Evolutionary conservation across 208 protist species (phyloP), one percentile per base, ranked within the genome.

Genomic region (Crithidia acanthocephali): DNA sequence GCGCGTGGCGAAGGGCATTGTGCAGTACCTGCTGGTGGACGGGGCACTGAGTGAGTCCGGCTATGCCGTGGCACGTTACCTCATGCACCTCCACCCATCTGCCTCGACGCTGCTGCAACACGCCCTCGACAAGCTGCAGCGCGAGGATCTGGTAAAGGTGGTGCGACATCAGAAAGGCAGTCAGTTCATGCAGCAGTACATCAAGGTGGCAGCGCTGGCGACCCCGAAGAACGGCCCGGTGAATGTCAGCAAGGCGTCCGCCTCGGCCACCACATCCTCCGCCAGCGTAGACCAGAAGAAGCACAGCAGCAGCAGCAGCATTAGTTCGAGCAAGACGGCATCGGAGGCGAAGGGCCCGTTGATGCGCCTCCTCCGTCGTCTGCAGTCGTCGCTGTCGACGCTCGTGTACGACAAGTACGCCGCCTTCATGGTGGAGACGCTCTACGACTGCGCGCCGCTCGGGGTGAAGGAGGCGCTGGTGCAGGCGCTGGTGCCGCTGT

Each of bases 401-500:
- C 64, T 95, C 18, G 66, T 89, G 20, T 79, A 74, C 22, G 74
- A 94, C 69, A 82, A 72, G 42, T 94, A 88, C 74, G 92, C 80
- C 2, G 83, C 84, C 16, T 95, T 85, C 56, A 77, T 94, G 55
- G 50, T 96, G 35, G 92, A 96, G 65, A 74, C 78, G 23, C 79
- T 96, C 27, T 96, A 94, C 76, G 87, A 91, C 40, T 81, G 85
- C 3, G 69, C 73, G 2, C 47, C 68, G n/a, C 53, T 95, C 37
- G 76, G 83, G 37, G 76, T 89, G 53, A 96, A 96, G 83, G 89
- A 96, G 83, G 68, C 76, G 37, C 72, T 94, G 18, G 83, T 94
- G 57, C 81, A 90, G 77, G 47, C 72, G 1, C 81, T 96, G 9
- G 70, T 93, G 47, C 89, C 89, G 10, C 69, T 94, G 16, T 95